phyloP scores from a whole-genome alignment of 305 asterid species.

The Rubia peregrina region DNA sequence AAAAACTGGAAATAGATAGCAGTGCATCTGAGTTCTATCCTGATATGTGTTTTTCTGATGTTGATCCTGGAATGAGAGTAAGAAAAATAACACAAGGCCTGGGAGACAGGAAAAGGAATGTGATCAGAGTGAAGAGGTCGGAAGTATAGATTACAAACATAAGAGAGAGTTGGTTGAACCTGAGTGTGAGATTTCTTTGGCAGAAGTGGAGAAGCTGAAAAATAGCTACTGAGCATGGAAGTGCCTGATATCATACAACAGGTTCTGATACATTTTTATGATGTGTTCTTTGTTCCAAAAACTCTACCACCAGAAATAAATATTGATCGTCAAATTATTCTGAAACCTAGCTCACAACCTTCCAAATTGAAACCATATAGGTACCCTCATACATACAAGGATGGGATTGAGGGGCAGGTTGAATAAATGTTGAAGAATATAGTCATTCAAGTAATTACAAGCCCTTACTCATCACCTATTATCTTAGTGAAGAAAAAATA shows the following conservation, averaged over 20 bases:
- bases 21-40: no score
- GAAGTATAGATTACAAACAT: no score
- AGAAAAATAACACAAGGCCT: no score
- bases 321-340: not conserved
- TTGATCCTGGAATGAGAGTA: no score
- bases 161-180: no score
- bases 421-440: not conserved
- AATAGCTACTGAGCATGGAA: no score
- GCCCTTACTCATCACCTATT: not conserved
- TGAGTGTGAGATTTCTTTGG: no score
- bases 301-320: not conserved
- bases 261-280: not conserved
- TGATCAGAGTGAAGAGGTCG: no score
- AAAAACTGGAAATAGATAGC: no score
- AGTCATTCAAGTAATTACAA: not conserved
- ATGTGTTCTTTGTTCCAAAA: not conserved
- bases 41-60: no score
- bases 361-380: not conserved
- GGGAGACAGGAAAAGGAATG: no score
- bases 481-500: not conserved
- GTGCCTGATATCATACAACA: not conserved
- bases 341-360: not conserved
- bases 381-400: not conserved
- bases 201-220: no score
- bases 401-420: not conserved